These are phyloP conservation scores for Parasarocladium wereldwijsianum DNA, from an alignment of 2,329 filamentous ascomycete species.

Conservation along the genomic window DNA sequence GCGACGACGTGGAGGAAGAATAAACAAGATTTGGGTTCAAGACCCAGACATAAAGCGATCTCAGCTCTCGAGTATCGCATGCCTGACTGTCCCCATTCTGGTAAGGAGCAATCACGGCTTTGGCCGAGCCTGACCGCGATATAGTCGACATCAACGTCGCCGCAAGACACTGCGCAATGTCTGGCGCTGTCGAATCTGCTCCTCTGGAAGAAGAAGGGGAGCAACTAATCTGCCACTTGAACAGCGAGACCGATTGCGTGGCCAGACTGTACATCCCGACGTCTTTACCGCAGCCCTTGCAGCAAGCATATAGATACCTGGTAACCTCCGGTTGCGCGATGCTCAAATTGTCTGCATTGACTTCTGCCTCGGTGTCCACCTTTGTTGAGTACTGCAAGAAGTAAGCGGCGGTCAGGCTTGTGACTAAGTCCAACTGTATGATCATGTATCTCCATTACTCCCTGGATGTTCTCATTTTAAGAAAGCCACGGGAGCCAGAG, in stretches of 20 bases:
- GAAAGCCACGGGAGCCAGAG: too few species aligned
- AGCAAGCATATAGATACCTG: conserved; percentile 26
- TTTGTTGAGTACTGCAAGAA: conserved; percentile 6
- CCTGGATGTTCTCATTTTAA: too few species aligned
- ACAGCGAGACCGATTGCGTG: conserved; percentile 31
- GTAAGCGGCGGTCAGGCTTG: conserved; percentile 5
- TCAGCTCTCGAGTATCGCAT: background rate
- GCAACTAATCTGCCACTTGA: conserved; percentile 42
- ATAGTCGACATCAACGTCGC: conserved; percentile 37
- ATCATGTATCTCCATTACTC: conserved; percentile 36
- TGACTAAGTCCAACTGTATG: conserved; percentile 4
- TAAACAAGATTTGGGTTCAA: conserved; percentile 41
- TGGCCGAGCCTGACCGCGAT: conserved; percentile 41
- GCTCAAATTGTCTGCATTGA: background rate
- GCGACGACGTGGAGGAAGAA: conserved; percentile 22
- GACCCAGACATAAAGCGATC: conserved; percentile 35
- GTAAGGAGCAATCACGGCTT: conserved; percentile 33
- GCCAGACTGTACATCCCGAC: conserved; percentile 33
- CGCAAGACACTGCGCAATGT: conserved; percentile 33
- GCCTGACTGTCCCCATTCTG: conserved; percentile 2
- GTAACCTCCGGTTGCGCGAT: conserved; percentile 8
- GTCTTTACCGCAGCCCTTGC: conserved; percentile 27
- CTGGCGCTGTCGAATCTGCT: too few species aligned
- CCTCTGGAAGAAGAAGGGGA: conserved; percentile 12
- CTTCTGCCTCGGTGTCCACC: background rate